Evolutionary conservation across 805 yeast species (phyloP).

Genomic region (Candida corydali): DNA sequence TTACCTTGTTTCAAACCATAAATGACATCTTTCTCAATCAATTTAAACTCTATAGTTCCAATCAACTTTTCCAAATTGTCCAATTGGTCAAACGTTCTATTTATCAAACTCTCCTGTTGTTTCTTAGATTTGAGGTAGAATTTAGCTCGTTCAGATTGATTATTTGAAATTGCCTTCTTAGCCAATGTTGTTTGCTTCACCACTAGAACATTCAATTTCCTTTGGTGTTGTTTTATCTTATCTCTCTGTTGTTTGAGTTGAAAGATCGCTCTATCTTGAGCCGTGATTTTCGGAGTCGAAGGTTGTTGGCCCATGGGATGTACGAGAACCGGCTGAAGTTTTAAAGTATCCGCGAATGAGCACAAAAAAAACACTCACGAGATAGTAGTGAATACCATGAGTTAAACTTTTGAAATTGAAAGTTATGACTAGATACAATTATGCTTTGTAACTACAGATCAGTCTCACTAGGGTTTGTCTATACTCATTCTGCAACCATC

Average conservation of each 20-base stretch:
- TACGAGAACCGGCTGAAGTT: too few species aligned
- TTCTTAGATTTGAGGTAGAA: conserved; percentile 71
- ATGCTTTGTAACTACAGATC: too few species aligned
- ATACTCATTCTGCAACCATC: too few species aligned
- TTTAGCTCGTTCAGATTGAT: conserved; percentile 59
- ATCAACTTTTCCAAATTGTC: conserved; percentile 76
- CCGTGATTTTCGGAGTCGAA: conserved; percentile 59
- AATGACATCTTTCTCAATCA: conserved; percentile 81
- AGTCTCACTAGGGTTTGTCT: too few species aligned
- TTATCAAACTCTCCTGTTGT: conserved; percentile 72
- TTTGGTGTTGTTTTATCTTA: conserved; percentile 69
- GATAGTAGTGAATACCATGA: neutral
- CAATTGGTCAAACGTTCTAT: conserved; percentile 71
- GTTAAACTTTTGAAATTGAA: neutral
- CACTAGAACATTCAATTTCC: conserved; percentile 53
- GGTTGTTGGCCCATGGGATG: conserved; percentile 45
- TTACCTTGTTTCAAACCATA: conserved; percentile 81
- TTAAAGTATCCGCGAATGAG: neutral
- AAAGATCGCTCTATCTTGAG: conserved; percentile 81
- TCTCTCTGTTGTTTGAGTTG: conserved; percentile 89
- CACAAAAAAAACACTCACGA: neutral
- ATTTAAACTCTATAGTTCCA: conserved; percentile 79
- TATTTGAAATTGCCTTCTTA: conserved; percentile 45
- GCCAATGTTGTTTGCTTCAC: conserved; percentile 62
- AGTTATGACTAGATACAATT: too few species aligned